Evolutionary conservation across 139 green algal species (phyloP).

Genomic region (Haematococcus sp.): DNA sequence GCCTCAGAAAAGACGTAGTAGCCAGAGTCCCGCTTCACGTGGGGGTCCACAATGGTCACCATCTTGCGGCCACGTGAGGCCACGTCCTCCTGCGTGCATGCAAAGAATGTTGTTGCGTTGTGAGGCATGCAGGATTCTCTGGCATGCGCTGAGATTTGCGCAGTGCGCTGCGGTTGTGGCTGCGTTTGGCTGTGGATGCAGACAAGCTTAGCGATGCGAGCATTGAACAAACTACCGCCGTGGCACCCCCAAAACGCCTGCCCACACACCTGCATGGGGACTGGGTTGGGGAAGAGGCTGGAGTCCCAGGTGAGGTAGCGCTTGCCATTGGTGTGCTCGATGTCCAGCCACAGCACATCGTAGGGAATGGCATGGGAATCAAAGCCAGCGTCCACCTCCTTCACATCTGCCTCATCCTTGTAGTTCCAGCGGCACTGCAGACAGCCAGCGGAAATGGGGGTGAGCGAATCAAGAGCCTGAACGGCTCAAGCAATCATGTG

Average conservation of each 20-base stretch:
- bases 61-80: constrained; percentile 77
- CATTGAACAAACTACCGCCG: background rate
- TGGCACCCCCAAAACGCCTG: background rate
- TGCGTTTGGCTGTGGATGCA: too few relatives aligned
- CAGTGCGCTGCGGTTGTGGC: too few relatives aligned
- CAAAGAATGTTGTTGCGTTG: too few relatives aligned
- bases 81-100: constrained; percentile 77
- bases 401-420: constrained; percentile 60
- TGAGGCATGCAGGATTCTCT: too few relatives aligned
- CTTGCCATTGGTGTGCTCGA: constrained; percentile 98
- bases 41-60: constrained; percentile 98
- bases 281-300: constrained; percentile 79
- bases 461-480: too few relatives aligned
- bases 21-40: constrained; percentile 90
- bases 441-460: too few relatives aligned
- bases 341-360: constrained; percentile 99
- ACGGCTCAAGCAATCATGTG: too few relatives aligned
- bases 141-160: too few relatives aligned
- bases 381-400: constrained; percentile 79
- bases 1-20: constrained; percentile 91
- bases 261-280: constrained; percentile 22
- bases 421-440: constrained; percentile 95
- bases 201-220: too few relatives aligned
- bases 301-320: constrained; percentile 97
- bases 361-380: constrained; percentile 94